phyloP scores from a whole-genome alignment of 768 basidiomycete species.

The Psilocybe sp. region DNA sequence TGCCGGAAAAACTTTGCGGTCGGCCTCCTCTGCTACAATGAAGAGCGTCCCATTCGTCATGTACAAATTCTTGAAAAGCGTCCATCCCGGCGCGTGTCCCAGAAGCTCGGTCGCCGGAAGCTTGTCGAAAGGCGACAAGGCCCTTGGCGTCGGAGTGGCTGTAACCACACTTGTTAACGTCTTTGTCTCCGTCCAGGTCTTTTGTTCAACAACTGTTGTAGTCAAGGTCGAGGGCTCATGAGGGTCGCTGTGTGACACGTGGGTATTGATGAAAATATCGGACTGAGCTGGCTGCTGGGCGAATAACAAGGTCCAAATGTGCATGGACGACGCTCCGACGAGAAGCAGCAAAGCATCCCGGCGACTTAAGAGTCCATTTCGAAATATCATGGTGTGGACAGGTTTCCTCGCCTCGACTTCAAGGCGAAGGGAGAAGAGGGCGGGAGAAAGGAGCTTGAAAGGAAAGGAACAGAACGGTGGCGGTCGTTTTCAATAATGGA shows the following conservation, averaged over 20 bases:
- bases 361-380: constrained; percentile 40
- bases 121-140: constrained; percentile 15
- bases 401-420: too few relatives aligned
- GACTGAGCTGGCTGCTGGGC: constrained; percentile 14
- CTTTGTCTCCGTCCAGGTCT: constrained; percentile 7
- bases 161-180: constrained; percentile 3
- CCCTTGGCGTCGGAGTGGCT: constrained; percentile 10
- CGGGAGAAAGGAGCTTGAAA: too few relatives aligned
- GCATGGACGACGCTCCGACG: constrained; percentile 54
- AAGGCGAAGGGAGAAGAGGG: too few relatives aligned
- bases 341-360: constrained; percentile 61
- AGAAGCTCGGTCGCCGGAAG: constrained; percentile 56
- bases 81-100: constrained; percentile 81
- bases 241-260: constrained; percentile 10
- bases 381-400: constrained; percentile 28
- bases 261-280: constrained; percentile 30
- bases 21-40: constrained; percentile 43
- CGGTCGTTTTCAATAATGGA: too few relatives aligned
- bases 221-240: constrained; percentile 3
- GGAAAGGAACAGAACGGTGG: too few relatives aligned
- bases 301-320: constrained; percentile 46
- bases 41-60: constrained; percentile 81
- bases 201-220: not conserved
- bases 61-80: constrained; percentile 79
- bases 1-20: constrained; percentile 31